These are phyloP conservation scores for Erodium trifolium DNA, from an alignment of 441 rosid genomes.

Conservation along the genomic window DNA sequence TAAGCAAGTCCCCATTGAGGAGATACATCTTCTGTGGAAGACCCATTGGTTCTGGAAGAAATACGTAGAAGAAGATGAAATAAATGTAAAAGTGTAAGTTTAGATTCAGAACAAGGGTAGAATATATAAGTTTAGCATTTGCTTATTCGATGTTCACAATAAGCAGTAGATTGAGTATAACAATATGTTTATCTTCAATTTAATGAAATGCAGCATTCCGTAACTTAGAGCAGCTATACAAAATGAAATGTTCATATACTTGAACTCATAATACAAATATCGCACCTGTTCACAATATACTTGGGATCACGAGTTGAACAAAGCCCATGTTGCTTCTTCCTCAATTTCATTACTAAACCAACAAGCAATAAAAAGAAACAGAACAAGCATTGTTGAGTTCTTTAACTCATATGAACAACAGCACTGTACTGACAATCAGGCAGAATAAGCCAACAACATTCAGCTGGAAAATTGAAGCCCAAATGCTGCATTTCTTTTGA, in stretches of 20 bases:
- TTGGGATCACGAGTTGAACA: not conserved
- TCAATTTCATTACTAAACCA: not conserved
- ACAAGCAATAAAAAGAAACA: not conserved
- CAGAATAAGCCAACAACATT: not conserved
- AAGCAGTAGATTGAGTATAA: constrained; percentile 1
- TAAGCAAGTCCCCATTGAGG: constrained; percentile 81
- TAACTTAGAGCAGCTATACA: not conserved
- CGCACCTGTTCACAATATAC: not conserved
- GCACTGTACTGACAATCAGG: not conserved
- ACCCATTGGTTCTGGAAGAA: constrained; percentile 77
- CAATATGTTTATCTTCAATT: not conserved
- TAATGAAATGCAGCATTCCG: not conserved
- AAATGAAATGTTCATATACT: not conserved
- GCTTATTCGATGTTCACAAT: constrained; percentile 1
- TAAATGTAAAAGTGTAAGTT: not conserved
- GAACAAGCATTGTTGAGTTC: not conserved
- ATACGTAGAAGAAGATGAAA: constrained; percentile 8
- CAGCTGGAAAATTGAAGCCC: not conserved
- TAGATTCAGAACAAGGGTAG: not conserved
- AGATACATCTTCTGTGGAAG: constrained; percentile 62
- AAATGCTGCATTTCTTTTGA: not conserved
- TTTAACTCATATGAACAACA: not conserved
- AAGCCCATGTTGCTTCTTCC: not conserved
- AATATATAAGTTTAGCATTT: not conserved
- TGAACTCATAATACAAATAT: not conserved